phyloP scores from a whole-genome alignment of 169 alveolate species.

The Plasmodium falciparum region DNA sequence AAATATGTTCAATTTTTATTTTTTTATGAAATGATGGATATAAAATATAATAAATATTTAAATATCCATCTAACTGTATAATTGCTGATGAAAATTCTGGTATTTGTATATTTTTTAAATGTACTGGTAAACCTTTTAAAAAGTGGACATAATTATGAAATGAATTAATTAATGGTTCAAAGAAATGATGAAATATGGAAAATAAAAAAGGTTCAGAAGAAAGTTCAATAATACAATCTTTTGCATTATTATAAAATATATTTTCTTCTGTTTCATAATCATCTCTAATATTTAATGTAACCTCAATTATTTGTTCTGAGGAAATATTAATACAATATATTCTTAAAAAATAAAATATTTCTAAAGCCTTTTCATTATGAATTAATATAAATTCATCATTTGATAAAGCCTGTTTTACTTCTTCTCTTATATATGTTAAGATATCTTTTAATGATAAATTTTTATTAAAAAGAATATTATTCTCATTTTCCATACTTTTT shows the following conservation, averaged over 20 bases:
- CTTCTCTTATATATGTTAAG: constrained; percentile 40
- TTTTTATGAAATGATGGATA: constrained; percentile 65
- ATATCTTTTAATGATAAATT: constrained; percentile 45
- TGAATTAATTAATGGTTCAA: constrained; percentile 63
- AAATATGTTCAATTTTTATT: constrained; percentile 59
- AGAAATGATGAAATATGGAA: constrained; percentile 44
- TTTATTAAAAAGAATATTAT: constrained; percentile 19
- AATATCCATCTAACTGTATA: constrained; percentile 54
- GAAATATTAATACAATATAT: constrained; percentile 59
- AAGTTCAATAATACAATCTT: constrained; percentile 42
- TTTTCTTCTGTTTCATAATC: constrained; percentile 57
- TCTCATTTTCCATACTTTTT: constrained; percentile 33
- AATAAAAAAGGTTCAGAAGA: constrained; percentile 57
- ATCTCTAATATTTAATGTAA: constrained; percentile 45
- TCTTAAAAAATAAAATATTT: constrained; percentile 60
- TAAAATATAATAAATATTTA: constrained; percentile 56
- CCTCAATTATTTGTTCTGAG: constrained; percentile 53
- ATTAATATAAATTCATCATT: constrained; percentile 41
- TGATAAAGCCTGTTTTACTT: constrained; percentile 44
- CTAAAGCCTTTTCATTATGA: constrained; percentile 56
- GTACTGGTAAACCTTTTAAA: constrained; percentile 18
- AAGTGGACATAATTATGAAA: constrained; percentile 65
- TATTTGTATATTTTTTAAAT: constrained; percentile 41
- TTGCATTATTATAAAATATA: constrained; percentile 56
- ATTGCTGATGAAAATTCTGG: constrained; percentile 29